These are phyloP conservation scores for Helianthus annuus DNA, from an alignment of 129 eudicot genomes.

Conservation along the genomic window DNA sequence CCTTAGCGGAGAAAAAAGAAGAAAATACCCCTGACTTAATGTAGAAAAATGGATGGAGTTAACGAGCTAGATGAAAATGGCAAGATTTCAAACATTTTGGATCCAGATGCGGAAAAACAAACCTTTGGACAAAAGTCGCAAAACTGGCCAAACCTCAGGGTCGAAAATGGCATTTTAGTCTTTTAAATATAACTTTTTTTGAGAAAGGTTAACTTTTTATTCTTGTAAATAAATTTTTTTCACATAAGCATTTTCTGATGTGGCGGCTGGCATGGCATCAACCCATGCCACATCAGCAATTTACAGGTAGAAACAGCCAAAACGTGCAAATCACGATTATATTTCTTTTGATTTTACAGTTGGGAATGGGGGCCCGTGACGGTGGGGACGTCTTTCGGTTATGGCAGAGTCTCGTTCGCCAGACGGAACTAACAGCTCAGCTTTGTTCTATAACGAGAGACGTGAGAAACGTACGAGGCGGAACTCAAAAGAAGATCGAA, in stretches of 20 bases:
- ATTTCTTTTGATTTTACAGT: conserved; percentile 39
- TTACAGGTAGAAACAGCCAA: not conserved
- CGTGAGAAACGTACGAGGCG: conserved; percentile 85
- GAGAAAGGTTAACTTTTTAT: not conserved
- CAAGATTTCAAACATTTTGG: no score
- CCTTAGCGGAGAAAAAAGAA: no score
- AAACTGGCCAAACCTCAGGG: no score
- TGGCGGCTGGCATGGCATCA: not conserved
- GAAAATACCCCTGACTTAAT: no score
- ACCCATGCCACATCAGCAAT: not conserved
- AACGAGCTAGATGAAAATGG: no score
- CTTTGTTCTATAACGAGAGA: conserved; percentile 92
- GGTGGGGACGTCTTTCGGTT: conserved; percentile 76
- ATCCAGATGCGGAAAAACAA: no score
- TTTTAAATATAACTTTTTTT: no score
- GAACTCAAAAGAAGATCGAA: conserved; percentile 93
- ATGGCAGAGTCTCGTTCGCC: conserved; percentile 97
- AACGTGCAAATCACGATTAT: not conserved
- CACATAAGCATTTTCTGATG: not conserved
- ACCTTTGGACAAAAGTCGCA: no score
- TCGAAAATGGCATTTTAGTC: no score
- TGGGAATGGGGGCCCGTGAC: conserved; percentile 59
- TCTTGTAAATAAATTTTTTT: not conserved
- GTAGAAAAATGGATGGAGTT: no score
- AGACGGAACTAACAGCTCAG: conserved; percentile 96